Percentiles rank a stretch among this genome's conserved stretches.
These are phyloP conservation scores for Endoconidiophora laricicola DNA, from an alignment of 2,329 filamentous ascomycete genomes.

Conservation along the genomic window DNA sequence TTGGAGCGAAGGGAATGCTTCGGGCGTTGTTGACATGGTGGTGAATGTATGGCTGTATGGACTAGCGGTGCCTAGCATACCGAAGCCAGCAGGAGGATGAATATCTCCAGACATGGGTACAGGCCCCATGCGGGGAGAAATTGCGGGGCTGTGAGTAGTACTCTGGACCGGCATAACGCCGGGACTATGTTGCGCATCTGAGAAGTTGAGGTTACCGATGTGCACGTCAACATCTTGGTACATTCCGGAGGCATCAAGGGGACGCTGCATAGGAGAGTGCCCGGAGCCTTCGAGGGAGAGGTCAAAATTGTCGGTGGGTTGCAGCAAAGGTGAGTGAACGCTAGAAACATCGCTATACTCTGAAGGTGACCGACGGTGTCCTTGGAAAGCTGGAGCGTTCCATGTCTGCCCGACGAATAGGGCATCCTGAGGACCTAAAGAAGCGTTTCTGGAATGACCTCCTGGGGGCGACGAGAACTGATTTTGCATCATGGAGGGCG, in stretches of 20 bases:
- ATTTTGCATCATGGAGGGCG: constrained; percentile 40
- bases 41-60: constrained; percentile 3
- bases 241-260: constrained; percentile 49
- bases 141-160: constrained; percentile 57
- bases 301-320: constrained; percentile 65
- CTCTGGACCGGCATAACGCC: constrained; percentile 49
- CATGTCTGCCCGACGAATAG: constrained; percentile 41
- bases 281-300: constrained; percentile 35
- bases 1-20: constrained; percentile 36
- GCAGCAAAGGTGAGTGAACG: constrained; percentile 67
- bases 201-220: constrained; percentile 67
- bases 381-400: constrained; percentile 48
- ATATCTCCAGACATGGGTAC: constrained; percentile 21
- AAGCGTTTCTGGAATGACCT: constrained; percentile 37
- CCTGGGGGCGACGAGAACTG: constrained; percentile 36
- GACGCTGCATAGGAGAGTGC: constrained; percentile 63
- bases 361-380: constrained; percentile 74
- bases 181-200: constrained; percentile 50
- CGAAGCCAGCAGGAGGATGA: constrained; percentile 4
- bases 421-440: constrained; percentile 40
- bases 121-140: constrained; percentile 42
- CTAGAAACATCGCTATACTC: constrained; percentile 86
- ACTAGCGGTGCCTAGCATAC: constrained; percentile 3
- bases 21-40: constrained; percentile 15
- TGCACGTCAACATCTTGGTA: constrained; percentile 21